Base-by-base conservation (phyloP, 257 asterid genomes). In the Fraxinus quadrangulata region DNA sequence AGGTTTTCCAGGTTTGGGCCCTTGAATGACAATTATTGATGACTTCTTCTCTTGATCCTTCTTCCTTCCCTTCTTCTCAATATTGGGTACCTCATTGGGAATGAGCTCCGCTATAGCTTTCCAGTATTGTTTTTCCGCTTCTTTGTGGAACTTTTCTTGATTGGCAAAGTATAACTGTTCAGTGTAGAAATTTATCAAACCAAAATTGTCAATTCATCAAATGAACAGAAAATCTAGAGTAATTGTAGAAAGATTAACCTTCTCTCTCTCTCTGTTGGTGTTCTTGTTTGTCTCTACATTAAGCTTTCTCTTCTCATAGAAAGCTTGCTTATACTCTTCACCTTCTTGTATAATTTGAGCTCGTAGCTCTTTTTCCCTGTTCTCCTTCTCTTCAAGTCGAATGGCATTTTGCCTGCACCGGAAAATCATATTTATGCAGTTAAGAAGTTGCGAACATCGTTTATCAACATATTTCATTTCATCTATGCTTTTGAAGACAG, bases 1-100 rank as follows among this genome's bases (percentile, higher is more conserved):
- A 17, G 98, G 99, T 85, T 94, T 94, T 34, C 99, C 98, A 1
- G 97, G 99, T 78, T 94, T 94, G 76, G 99, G 99, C n/a, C 98
- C 99, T 83, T 94, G 99, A 70, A 94, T 26, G 70, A 94, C 96
- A 2, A 89, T 73, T 84, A 94, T 84, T 4, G 97, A 88, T 76
- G 97, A 93, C 88, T 90, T 91, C 91, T 90, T 92, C 39, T 90
- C 99, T 82, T 92, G 96, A 83, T 95, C 99, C 86, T 95, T 95
- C 91, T 90, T 95, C 84, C 87, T 91, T 42, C 96, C 96, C 83
- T 83, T 88, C 87, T 93, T 95, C 91, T 95, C 98, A 72, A 95
- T 90, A 71, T 42, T 89, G 72, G 96, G 84, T 65, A 95, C 98
- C 90, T 92, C 99, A 10, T 91, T 87, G 2, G 99, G 99, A 80